Conservation (phyloP, 331 rosid genomes). For the Pyrus hybrid region DNA sequence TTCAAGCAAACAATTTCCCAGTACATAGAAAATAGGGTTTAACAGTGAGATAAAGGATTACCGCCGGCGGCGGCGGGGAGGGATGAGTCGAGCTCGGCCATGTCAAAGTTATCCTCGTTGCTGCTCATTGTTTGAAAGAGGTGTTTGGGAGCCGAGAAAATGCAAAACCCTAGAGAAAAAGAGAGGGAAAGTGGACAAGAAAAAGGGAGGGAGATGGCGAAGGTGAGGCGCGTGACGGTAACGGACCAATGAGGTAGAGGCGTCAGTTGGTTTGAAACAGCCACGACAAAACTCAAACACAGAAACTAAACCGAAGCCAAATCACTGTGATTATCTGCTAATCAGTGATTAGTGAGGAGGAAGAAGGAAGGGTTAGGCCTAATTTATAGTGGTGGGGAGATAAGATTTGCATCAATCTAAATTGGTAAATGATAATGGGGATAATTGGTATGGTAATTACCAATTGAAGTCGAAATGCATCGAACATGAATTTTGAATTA, state of each 20-base stretch:
- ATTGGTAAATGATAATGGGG: not conserved
- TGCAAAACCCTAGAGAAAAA: slow-evolving; percentile 3
- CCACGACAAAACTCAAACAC: not conserved
- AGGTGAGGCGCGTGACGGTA: not conserved
- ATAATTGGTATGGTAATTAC: not conserved
- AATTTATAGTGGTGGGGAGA: not conserved
- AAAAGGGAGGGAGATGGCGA: slow-evolving; percentile 3
- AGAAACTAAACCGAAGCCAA: not conserved
- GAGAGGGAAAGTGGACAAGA: slow-evolving; percentile 10
- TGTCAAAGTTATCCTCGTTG: slow-evolving; percentile 25
- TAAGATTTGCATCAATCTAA: not conserved
- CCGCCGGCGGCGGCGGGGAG: slow-evolving; percentile 65
- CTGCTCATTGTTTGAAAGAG: slow-evolving; percentile 21
- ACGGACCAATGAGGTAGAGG: slow-evolving; percentile 14
- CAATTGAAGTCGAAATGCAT: not conserved
- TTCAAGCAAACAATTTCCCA: not conserved
- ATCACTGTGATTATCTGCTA: not conserved
- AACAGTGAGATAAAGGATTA: not conserved
- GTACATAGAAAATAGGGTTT: not conserved
- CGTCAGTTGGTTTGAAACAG: not conserved
- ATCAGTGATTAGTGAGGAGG: not conserved
- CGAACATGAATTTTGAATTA: not conserved
- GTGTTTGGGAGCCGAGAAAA: slow-evolving; percentile 20
- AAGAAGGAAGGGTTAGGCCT: not conserved
- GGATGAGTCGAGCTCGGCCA: slow-evolving; percentile 48